phyloP scores from a whole-genome alignment of 208 protist genomes.

The Phytomonas francai region DNA sequence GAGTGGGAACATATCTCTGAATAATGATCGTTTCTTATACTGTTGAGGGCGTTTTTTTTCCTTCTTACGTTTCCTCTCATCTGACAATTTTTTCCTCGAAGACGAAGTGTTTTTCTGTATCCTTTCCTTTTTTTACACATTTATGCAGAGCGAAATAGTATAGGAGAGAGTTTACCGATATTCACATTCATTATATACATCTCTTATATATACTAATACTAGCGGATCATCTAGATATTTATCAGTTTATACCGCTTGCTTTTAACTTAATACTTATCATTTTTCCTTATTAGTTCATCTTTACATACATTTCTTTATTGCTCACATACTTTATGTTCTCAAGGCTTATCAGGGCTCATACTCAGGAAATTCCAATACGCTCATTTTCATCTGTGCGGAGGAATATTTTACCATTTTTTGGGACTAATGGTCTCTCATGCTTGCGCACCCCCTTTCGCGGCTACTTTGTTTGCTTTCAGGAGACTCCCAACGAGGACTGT shows the following conservation, averaged over 20 bases:
- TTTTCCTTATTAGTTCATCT: not conserved
- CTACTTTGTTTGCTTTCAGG: conserved; percentile 74
- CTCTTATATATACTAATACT: not conserved
- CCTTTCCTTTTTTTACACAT: not conserved
- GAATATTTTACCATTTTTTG: not conserved
- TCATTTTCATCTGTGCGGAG: not conserved
- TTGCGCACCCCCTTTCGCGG: conserved; percentile 4
- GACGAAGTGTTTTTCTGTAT: not conserved
- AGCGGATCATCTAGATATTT: not conserved
- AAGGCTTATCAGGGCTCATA: not conserved
- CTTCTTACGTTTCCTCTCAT: not conserved
- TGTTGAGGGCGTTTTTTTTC: not conserved
- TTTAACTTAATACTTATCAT: not conserved
- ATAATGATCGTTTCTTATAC: not conserved
- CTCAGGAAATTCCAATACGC: not conserved
- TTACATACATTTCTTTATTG: not conserved
- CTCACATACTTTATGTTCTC: not conserved
- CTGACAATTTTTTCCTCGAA: not conserved
- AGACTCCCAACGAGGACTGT: conserved; percentile 76
- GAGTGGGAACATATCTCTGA: not conserved
- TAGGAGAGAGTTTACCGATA: not conserved
- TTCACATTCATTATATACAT: not conserved
- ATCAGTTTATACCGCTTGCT: not conserved
- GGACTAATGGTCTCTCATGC: not conserved
- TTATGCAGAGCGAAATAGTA: not conserved